Evolutionary conservation across 2,329 filamentous ascomycete genomes (phyloP).

Genomic region (Penicillium sp.): DNA sequence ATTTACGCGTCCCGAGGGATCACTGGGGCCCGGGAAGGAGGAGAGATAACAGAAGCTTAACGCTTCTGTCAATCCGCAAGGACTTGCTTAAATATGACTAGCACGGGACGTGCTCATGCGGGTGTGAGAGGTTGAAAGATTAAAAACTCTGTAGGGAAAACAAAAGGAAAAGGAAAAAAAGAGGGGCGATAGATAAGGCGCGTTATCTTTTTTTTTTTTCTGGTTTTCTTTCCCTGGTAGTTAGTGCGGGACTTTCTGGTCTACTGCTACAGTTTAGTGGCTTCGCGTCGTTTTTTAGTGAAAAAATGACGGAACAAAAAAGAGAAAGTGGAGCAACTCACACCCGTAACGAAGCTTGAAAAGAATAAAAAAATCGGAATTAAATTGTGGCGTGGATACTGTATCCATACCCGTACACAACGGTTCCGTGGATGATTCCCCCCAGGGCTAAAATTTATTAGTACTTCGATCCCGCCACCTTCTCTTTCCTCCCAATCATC

Average conservation of each 20-base stretch:
- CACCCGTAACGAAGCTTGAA: no score
- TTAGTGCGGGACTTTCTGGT: background rate
- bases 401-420: background rate
- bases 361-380: background rate
- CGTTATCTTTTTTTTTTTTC: background rate
- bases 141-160: background rate
- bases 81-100: conserved; percentile 3
- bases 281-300: no score
- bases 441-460: background rate
- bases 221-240: background rate
- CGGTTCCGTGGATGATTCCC: background rate
- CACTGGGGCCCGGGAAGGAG: background rate
- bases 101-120: conserved; percentile 4
- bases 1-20: background rate
- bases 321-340: background rate
- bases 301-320: background rate
- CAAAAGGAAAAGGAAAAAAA: background rate
- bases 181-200: background rate
- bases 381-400: background rate
- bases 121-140: background rate
- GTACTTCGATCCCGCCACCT: background rate
- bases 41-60: conserved; percentile 2
- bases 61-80: conserved; percentile 3
- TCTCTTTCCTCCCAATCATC: background rate
- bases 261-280: no score